A percentile compares a stretch with the other conserved stretches of the same genome.
Evolutionary conservation across 768 basidiomycete species (phyloP).

Genomic region (Postia placenta): DNA sequence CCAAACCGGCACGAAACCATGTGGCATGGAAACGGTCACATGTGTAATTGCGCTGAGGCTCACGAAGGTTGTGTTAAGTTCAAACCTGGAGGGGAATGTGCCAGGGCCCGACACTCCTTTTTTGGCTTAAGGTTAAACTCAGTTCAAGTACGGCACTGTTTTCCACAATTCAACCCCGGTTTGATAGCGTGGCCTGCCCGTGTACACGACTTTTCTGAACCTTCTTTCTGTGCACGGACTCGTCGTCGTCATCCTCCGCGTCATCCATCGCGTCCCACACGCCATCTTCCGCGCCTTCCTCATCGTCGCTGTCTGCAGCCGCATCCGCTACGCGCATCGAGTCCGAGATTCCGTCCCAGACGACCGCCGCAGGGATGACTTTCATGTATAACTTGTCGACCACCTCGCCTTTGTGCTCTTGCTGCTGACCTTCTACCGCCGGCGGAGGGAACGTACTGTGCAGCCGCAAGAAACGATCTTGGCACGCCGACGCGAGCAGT

Average conservation of each 20-base stretch:
- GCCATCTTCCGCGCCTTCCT: constrained; percentile 42
- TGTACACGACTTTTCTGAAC: neutral
- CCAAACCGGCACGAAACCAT: too few relatives aligned
- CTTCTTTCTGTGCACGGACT: constrained; percentile 13
- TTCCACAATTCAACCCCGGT: too few relatives aligned
- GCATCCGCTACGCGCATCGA: constrained; percentile 20
- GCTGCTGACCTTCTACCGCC: constrained; percentile 37
- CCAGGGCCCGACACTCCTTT: too few relatives aligned
- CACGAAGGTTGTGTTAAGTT: too few relatives aligned
- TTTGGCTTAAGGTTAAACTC: too few relatives aligned
- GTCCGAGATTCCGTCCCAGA: constrained; percentile 47
- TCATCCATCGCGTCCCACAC: constrained; percentile 63
- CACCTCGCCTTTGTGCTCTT: constrained; percentile 53
- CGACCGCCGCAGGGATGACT: constrained; percentile 51
- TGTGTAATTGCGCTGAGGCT: too few relatives aligned
- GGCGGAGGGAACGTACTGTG: constrained; percentile 58
- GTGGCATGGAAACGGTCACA: too few relatives aligned
- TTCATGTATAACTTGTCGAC: constrained; percentile 61
- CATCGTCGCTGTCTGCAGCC: constrained; percentile 12
- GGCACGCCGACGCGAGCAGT: constrained; percentile 52
- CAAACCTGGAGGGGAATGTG: too few relatives aligned
- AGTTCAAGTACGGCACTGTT: too few relatives aligned
- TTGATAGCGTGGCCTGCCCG: too few relatives aligned
- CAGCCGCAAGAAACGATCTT: constrained; percentile 67
- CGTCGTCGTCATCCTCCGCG: constrained; percentile 41